A percentile compares a stretch with the other conserved stretches of the same genome.
Conservation (phyloP, 331 rosid species). For the Acacia pycnantha region DNA sequence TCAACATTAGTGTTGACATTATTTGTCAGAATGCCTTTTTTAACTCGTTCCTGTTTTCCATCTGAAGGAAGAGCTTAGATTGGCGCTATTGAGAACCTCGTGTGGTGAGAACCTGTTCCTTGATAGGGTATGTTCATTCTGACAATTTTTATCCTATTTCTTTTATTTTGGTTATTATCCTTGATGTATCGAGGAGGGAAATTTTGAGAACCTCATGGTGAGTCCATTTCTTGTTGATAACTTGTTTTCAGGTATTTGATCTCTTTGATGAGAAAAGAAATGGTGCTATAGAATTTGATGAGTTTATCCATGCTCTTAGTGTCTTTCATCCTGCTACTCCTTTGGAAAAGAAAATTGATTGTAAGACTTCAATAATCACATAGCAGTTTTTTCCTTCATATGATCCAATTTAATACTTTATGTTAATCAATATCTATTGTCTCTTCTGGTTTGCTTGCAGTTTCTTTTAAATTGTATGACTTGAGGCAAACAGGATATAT, state of each 20-base stretch:
- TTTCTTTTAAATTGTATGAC: constrained; percentile 73
- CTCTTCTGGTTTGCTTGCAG: constrained; percentile 42
- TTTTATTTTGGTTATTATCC: background rate
- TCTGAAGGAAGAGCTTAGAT: constrained; percentile 69
- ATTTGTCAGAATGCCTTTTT: background rate
- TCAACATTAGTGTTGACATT: background rate
- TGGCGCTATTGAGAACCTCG: constrained; percentile 54
- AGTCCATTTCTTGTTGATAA: constrained; percentile 1
- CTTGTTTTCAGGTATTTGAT: constrained; percentile 57
- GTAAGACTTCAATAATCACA: constrained; percentile 41
- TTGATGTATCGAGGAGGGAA: constrained; percentile 8
- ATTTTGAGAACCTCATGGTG: constrained; percentile 3
- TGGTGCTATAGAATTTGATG: constrained; percentile 76
- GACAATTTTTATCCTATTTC: background rate
- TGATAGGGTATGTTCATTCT: constrained; percentile 51
- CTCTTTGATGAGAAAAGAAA: constrained; percentile 56
- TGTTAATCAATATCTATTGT: background rate
- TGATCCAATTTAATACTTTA: background rate
- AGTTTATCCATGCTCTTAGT: constrained; percentile 63
- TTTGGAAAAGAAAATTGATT: constrained; percentile 57
- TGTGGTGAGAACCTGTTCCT: constrained; percentile 60
- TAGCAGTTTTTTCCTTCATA: constrained; percentile 10
- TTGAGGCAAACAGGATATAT: constrained; percentile 71
- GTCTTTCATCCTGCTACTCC: constrained; percentile 71
- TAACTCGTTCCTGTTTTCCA: constrained; percentile 24